Conservation (phyloP, 2,329 filamentous ascomycete species). For the Ophiostoma himal-ulmi region DNA sequence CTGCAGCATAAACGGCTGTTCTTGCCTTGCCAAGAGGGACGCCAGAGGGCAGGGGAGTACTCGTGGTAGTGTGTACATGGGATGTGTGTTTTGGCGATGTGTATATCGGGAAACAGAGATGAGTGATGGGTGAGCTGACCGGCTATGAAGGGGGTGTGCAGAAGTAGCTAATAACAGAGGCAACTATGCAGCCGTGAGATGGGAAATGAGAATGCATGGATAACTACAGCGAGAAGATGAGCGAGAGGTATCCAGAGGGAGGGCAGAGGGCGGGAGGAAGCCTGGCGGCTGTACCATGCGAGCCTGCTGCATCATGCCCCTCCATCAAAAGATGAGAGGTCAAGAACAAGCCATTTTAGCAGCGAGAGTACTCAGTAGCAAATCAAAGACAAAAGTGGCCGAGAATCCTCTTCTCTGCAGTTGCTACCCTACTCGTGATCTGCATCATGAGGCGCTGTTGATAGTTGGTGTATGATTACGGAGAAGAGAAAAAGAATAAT, state of each 20-base stretch:
- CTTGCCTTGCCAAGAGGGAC: neutral
- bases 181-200: neutral
- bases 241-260: neutral
- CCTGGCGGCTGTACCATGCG: conserved; percentile 5
- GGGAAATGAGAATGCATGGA: neutral
- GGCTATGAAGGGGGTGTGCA: no score
- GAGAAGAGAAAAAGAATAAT: neutral
- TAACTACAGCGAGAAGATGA: neutral
- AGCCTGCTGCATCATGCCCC: neutral
- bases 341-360: neutral
- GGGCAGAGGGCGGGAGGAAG: conserved; percentile 8
- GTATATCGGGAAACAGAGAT: neutral
- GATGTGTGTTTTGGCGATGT: neutral
- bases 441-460: neutral
- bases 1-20: neutral
- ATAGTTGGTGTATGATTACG: neutral
- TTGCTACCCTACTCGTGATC: neutral
- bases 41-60: neutral
- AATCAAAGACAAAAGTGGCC: neutral
- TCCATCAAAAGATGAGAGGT: neutral
- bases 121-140: neutral
- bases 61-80: neutral
- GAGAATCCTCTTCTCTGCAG: neutral
- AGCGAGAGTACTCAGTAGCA: neutral
- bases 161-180: neutral